phyloP scores from a whole-genome alignment of 2,329 filamentous ascomycete species.

The Diaporthe citri region DNA sequence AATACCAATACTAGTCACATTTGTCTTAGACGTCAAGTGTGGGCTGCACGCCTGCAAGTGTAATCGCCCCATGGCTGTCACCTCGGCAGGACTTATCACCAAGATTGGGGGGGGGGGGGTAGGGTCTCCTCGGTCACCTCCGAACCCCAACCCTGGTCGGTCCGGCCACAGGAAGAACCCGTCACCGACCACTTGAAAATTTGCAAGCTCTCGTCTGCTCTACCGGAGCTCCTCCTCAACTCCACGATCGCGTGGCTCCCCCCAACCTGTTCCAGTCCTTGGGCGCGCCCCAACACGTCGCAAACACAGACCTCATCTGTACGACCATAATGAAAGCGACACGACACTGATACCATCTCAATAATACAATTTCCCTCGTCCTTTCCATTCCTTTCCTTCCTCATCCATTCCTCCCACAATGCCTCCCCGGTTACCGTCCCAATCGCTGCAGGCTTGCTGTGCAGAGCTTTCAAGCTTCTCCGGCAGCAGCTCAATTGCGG shows the following conservation, averaged over 20 bases:
- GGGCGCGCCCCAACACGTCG: slow-evolving; percentile 28
- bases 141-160: not conserved
- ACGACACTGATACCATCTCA: slow-evolving; percentile 9
- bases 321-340: slow-evolving; percentile 25
- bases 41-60: not conserved
- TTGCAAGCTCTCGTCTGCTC: slow-evolving; percentile 16
- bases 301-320: slow-evolving; percentile 14
- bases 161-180: not conserved
- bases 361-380: not conserved
- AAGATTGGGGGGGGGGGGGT: no score
- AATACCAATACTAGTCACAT: not conserved
- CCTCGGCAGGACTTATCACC: not conserved
- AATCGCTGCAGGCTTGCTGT: slow-evolving; percentile 36
- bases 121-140: accelerated
- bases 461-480: slow-evolving; percentile 36
- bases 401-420: slow-evolving; percentile 20
- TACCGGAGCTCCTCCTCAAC: not conserved
- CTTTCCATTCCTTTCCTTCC: not conserved
- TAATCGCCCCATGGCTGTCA: no score
- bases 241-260: slow-evolving; percentile 3
- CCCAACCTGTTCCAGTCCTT: not conserved
- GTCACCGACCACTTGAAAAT: slow-evolving; percentile 22
- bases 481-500: slow-evolving; percentile 21
- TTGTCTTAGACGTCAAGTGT: not conserved
- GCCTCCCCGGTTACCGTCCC: slow-evolving; percentile 38